Evolutionary conservation across 1,284 basidiomycete genomes (phyloP).

Genomic region (Boletus sp.): DNA sequence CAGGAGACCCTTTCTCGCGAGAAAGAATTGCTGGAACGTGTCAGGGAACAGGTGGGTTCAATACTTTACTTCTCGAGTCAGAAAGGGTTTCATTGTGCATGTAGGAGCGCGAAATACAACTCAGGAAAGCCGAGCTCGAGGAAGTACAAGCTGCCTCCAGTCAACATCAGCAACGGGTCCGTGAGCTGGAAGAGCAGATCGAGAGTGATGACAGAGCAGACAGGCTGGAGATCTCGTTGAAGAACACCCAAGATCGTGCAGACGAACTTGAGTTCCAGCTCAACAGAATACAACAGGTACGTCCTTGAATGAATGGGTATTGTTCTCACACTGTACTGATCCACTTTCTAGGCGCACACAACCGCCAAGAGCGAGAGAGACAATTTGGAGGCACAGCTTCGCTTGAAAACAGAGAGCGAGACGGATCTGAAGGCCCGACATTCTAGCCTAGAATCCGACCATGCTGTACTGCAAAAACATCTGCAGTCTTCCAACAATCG

Average conservation of each 20-base stretch:
- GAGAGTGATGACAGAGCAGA: conserved; percentile 77
- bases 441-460: conserved; percentile 42
- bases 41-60: conserved; percentile 55
- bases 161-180: conserved; percentile 51
- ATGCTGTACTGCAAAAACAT: conserved; percentile 40
- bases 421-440: conserved; percentile 46
- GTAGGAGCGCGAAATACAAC: conserved; percentile 70
- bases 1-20: conserved; percentile 39
- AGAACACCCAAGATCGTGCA: conserved; percentile 72
- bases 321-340: conserved; percentile 5
- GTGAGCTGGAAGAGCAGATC: conserved; percentile 74
- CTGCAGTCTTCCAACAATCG: conserved; percentile 44
- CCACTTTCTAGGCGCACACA: conserved; percentile 45
- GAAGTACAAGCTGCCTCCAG: conserved; percentile 53
- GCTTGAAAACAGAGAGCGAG: conserved; percentile 39
- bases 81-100: conserved; percentile 1
- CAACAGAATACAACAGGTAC: conserved; percentile 70
- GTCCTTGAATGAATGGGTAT: background rate
- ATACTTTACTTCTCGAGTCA: background rate
- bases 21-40: conserved; percentile 53
- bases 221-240: conserved; percentile 62
- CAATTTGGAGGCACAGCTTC: conserved; percentile 44
- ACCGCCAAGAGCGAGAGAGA: conserved; percentile 61
- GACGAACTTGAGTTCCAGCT: conserved; percentile 78
- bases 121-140: conserved; percentile 48